Evolutionary conservation across 371 early-diverging fungal species (phyloP).

Genomic region (Umbelopsis sp.): DNA sequence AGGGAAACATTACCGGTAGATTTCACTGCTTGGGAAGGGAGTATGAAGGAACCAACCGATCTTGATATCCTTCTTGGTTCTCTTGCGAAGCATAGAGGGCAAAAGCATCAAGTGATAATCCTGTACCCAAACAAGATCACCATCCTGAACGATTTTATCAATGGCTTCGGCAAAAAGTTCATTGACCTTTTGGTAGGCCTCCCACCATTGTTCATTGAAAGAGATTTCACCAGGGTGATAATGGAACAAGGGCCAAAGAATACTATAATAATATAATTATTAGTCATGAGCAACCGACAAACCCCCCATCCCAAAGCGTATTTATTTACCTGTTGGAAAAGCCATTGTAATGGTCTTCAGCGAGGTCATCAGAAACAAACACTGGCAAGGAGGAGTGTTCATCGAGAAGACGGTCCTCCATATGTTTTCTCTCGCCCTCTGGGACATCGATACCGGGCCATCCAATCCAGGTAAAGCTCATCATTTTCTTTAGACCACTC

Average conservation of each 20-base stretch:
- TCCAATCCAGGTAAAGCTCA: conserved; percentile 99
- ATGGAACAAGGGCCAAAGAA: conserved; percentile 99
- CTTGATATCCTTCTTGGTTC: conserved; percentile 72
- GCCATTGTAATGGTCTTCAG: conserved; percentile 98
- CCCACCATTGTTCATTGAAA: conserved; percentile 93
- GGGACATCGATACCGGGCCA: conserved; percentile 97
- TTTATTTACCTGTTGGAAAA: conserved; percentile 88
- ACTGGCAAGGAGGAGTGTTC: conserved; percentile 95
- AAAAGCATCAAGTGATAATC: conserved; percentile 99
- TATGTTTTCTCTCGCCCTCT: conserved; percentile 75
- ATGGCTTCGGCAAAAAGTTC: conserved; percentile 89
- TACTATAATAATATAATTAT: conserved; percentile 49
- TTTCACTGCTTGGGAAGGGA: conserved; percentile 95
- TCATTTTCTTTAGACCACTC: conserved; percentile 90
- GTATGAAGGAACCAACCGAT: conserved; percentile 99
- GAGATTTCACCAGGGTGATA: conserved; percentile 97
- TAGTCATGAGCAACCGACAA: conserved; percentile 5
- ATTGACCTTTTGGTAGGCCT: conserved; percentile 95
- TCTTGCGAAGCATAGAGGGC: conserved; percentile 77
- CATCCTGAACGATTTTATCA: conserved; percentile 79
- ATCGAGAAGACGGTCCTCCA: conserved; percentile 73
- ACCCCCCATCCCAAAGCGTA: background rate
- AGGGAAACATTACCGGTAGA: conserved; percentile 68
- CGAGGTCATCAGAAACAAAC: conserved; percentile 94
- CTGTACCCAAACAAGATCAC: conserved; percentile 99